Base-by-base conservation (phyloP, 208 protist genomes). In the Trypanosomatidae sp. region DNA sequence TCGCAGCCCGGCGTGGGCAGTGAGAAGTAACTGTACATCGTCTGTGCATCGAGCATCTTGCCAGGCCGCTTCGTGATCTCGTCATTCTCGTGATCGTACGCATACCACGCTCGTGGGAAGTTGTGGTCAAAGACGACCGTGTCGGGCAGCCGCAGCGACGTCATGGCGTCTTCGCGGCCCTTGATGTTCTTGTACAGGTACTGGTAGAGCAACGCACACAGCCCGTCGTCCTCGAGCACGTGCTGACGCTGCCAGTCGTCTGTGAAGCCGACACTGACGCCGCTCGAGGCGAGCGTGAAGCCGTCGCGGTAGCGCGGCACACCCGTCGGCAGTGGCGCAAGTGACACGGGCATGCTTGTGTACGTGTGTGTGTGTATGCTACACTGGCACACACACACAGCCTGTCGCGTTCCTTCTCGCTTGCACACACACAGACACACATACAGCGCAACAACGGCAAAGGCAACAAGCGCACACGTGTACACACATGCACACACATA, bases 81-180 rank as follows among this genome's bases (percentile, higher is more conserved):
- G 25, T 50, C 56, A 33, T 70, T 75, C 51, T 91, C 82, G n/a
- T 13, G 37, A 40, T 92, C 84, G 53, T 90, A 92, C 11, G 68
- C 68, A 66, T 90, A 95, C 88, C 88, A 95, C 13, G 78, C 83
- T 8, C 82, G 78, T 2, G 88, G 88, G 49, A 95, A 95, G 67
- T 95, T 95, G 74, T 95, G 88, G 42, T 95, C 84, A 57, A 88
- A 95, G 23, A 93, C 82, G 22, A 95, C 80, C 10, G 88, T 93
- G 22, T 95, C 80, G 0, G 88, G 88, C 8, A 95, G 41, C 4
- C 63, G 56, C 10, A 88, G 52, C 13, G 63, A 52, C 8, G 67
- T 64, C 23, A 88, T 71, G 26, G 56, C 15, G 30, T 82, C 65
- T 50, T 88, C 80, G 6, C 74, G 57, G 10, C 72, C 75, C 56